A percentile compares a stretch with the other conserved stretches of the same genome.
These are phyloP conservation scores for Boletellus emodensis DNA, from an alignment of 768 basidiomycete species.

Conservation along the genomic window DNA sequence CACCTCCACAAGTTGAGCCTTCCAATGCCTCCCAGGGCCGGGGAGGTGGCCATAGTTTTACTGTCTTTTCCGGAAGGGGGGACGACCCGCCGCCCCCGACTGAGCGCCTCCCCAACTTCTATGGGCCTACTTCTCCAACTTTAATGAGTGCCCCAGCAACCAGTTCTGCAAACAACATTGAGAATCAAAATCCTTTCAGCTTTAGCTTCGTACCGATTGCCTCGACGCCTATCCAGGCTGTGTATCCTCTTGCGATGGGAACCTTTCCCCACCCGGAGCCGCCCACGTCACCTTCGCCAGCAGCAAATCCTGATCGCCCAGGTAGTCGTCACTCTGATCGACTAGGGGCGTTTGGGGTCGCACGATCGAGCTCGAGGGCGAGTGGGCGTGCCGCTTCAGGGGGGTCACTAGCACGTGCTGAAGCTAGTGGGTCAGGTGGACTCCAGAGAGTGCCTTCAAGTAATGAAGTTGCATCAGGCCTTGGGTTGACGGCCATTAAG, in stretches of 20 bases:
- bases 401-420: constrained; percentile 23
- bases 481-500: constrained; percentile 40
- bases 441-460: constrained; percentile 37
- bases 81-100: constrained; percentile 49
- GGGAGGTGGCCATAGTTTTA: constrained; percentile 40
- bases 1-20: constrained; percentile 16
- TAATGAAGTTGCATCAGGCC: constrained; percentile 43
- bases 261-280: constrained; percentile 34
- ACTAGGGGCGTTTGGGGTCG: constrained; percentile 27
- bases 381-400: constrained; percentile 28
- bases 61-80: constrained; percentile 43
- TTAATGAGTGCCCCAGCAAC: constrained; percentile 34
- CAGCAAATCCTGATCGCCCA: constrained; percentile 30
- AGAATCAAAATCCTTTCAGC: constrained; percentile 53
- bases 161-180: constrained; percentile 46
- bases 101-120: constrained; percentile 50
- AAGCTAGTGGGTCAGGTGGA: constrained; percentile 23
- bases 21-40: constrained; percentile 13
- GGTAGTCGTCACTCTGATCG: constrained; percentile 33
- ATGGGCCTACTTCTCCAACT: constrained; percentile 41
- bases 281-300: constrained; percentile 33
- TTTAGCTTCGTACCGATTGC: constrained; percentile 51
- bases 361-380: constrained; percentile 38
- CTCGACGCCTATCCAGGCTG: constrained; percentile 46
- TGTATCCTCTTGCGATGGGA: constrained; percentile 37